Evolutionary conservation across 2,329 filamentous ascomycete species (phyloP), one percentile per base, ranked within the genome.

Genomic region (Xylogone sp.): DNA sequence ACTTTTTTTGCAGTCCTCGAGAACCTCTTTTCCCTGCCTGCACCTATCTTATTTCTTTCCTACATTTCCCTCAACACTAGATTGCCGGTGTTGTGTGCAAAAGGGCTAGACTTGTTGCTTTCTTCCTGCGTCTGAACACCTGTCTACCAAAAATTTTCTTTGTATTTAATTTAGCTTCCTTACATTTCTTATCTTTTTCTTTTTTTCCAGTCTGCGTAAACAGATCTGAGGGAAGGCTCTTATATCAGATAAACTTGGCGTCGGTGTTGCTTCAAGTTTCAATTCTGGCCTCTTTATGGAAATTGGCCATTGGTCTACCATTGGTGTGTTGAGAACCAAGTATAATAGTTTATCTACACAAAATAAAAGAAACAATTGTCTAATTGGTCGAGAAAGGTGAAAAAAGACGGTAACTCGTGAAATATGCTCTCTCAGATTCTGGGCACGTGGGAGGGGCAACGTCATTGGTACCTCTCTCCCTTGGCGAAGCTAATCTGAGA

Each of bases 231-330:
- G 34, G 34, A 7, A 39, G n/a, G 34, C 24, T 27, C 5, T 31
- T 16, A 39, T 39, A 39, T 39, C 34, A 39, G 34, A 39, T 16
- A 39, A 39, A 39, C 24, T 27, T 27, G 24, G 24, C 24, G 24
- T 27, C 24, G 24, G 24, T 39, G 34, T 13, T 13, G 69, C 71
- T 48, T 65, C 49, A 4, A 60, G 44, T 2, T 47, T 53, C 12
- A 62, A 52, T 21, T 56, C 55, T 24, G 55, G 50, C 3, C 58
- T 51, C 4, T 43, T 42, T 21, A 59, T 57, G 16, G 60, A 46
- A 18, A 55, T 45, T 1, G 57, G 60, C 58, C 60, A 62, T 69
- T 39, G 34, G n/a, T 16, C 13, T 39, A 16, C 34, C 10, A 39
- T 39, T 39, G 34, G n/a, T 39, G 34, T 6, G 4, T 5, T 9